Percentiles rank a stretch among this genome's conserved stretches.
Evolutionary conservation across 805 yeast species (phyloP).

Genomic region (Lipomyces japonicus): DNA sequence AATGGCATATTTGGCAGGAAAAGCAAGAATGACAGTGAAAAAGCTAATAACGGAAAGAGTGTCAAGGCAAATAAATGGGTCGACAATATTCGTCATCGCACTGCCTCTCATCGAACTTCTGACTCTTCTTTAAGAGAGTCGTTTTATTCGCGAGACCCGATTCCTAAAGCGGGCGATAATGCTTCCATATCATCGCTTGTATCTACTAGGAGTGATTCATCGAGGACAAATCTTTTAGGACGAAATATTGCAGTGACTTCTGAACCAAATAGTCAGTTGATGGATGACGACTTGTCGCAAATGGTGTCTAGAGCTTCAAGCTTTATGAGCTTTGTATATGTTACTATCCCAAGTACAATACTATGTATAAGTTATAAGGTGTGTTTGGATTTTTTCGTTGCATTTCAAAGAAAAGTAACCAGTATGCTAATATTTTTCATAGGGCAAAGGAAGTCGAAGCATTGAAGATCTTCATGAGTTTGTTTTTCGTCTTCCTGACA

Average conservation of each 20-base stretch:
- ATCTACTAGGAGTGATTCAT: conserved; percentile 8
- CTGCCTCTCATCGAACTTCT: no score
- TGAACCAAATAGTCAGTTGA: no score
- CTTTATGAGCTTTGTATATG: conserved; percentile 61
- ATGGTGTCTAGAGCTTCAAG: conserved; percentile 76
- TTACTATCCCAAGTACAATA: conserved; percentile 50
- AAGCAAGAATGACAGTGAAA: not conserved
- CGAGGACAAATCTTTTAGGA: not conserved
- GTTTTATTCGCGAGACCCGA: not conserved
- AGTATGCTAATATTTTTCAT: conserved; percentile 1
- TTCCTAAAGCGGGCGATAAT: conserved; percentile 7
- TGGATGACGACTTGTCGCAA: conserved; percentile 40
- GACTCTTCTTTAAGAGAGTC: no score
- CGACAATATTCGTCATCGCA: no score
- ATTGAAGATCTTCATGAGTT: conserved; percentile 76
- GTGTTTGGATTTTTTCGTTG: conserved; percentile 8
- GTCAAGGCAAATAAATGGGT: no score
- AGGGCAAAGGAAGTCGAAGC: conserved; percentile 63
- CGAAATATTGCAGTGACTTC: no score
- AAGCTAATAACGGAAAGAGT: not conserved
- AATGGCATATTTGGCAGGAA: not conserved
- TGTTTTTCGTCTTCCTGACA: conserved; percentile 58
- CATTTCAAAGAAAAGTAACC: not conserved
- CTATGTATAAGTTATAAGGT: conserved; percentile 66
- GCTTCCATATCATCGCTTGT: conserved; percentile 12